A percentile compares a stretch with the other conserved stretches of the same genome.
Evolutionary conservation across 2,329 filamentous ascomycete species (phyloP).

Genomic region (Cercospora sp.): DNA sequence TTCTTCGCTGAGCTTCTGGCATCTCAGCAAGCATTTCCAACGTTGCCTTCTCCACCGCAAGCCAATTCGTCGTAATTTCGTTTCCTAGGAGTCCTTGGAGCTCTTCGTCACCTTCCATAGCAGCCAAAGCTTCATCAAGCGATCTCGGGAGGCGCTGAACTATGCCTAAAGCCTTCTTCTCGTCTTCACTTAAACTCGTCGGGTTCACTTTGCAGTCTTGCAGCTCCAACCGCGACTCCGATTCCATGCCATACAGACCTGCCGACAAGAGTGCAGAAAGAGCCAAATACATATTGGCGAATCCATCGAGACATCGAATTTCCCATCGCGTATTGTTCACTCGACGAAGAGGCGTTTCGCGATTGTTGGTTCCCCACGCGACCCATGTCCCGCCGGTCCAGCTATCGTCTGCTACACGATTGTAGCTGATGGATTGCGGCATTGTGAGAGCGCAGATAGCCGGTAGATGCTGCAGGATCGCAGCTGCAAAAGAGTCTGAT

Average conservation of each 20-base stretch:
- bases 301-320: slow-evolving; percentile 72
- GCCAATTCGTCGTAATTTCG: slow-evolving; percentile 21
- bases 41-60: slow-evolving; percentile 60
- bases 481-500: slow-evolving; percentile 67
- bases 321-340: slow-evolving; percentile 58
- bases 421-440: slow-evolving; percentile 66
- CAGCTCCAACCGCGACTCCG: slow-evolving; percentile 48
- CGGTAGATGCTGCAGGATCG: slow-evolving; percentile 65
- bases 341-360: slow-evolving; percentile 71
- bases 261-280: slow-evolving; percentile 61
- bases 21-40: slow-evolving; percentile 53
- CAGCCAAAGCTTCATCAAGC: slow-evolving; percentile 57
- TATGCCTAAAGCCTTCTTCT: slow-evolving; percentile 57
- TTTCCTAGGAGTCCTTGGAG: not conserved
- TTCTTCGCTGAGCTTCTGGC: slow-evolving; percentile 49
- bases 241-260: slow-evolving; percentile 57
- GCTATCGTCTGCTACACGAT: slow-evolving; percentile 64
- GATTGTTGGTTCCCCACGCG: slow-evolving; percentile 78
- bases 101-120: slow-evolving; percentile 42
- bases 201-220: slow-evolving; percentile 60
- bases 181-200: slow-evolving; percentile 48
- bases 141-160: slow-evolving; percentile 54
- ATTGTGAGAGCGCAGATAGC: slow-evolving; percentile 70
- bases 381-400: slow-evolving; percentile 81
- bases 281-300: slow-evolving; percentile 76